Evolutionary conservation across 306 rosid species (phyloP).

Genomic region (Trifolium pratense): DNA sequence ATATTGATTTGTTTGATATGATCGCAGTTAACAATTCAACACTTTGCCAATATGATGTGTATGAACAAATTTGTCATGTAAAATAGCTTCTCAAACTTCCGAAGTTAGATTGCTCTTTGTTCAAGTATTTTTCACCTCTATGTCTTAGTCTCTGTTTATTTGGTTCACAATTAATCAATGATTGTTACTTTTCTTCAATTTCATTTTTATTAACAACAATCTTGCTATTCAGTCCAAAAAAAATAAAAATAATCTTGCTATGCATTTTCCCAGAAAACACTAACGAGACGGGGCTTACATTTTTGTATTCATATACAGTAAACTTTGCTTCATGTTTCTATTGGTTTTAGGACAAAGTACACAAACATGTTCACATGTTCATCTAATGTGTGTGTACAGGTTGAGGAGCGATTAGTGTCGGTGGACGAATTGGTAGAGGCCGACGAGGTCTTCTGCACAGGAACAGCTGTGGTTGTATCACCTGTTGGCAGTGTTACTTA

Average conservation of each 20-base stretch:
- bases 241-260: constrained; percentile 17
- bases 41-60: constrained; percentile 23
- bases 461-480: constrained; percentile 97
- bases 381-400: constrained; percentile 60
- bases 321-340: constrained; percentile 10
- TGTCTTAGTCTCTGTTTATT: neutral
- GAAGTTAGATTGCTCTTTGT: constrained; percentile 8
- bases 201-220: neutral
- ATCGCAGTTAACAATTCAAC: constrained; percentile 12
- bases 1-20: constrained; percentile 15
- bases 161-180: constrained; percentile 23
- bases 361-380: neutral
- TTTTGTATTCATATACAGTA: constrained; percentile 4
- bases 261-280: neutral
- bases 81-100: constrained; percentile 17
- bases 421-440: constrained; percentile 94
- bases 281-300: neutral
- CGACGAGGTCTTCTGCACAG: constrained; percentile 95
- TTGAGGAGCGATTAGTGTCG: constrained; percentile 83
- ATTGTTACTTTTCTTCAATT: constrained; percentile 11
- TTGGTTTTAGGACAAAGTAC: constrained; percentile 15
- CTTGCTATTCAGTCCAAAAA: neutral
- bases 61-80: constrained; percentile 23
- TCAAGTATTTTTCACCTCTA: neutral
- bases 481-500: constrained; percentile 96